These are phyloP conservation scores for Lactifluus piperatus DNA, from an alignment of 768 basidiomycete genomes.

Conservation along the genomic window DNA sequence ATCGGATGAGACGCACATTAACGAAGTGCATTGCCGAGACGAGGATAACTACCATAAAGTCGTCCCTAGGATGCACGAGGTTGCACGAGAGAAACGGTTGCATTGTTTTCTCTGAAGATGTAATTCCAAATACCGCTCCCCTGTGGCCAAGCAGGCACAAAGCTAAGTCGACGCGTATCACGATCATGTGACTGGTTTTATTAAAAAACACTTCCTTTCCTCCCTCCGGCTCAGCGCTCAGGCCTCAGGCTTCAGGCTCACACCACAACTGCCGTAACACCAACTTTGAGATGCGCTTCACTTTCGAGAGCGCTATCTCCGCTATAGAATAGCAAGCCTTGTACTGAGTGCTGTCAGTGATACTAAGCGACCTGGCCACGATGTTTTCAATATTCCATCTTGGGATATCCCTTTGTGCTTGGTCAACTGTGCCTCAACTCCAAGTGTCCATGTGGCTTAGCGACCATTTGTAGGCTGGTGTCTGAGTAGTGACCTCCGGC, in stretches of 20 bases:
- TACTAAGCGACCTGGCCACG: background rate
- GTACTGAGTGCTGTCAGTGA: background rate
- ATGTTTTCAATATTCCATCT: slow-evolving; percentile 13
- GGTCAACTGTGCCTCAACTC: background rate
- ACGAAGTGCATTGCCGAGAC: slow-evolving; percentile 6
- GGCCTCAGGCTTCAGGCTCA: no score
- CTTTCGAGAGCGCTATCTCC: background rate
- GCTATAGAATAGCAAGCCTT: background rate
- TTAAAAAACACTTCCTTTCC: background rate
- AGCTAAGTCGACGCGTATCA: no score
- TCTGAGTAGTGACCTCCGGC: background rate
- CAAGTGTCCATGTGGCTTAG: background rate
- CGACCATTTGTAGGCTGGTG: background rate
- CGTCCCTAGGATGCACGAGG: no score
- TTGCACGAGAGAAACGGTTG: no score
- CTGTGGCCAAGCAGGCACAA: no score
- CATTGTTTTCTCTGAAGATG: no score
- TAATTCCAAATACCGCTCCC: no score
- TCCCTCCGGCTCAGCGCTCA: background rate
- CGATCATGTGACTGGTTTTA: no score
- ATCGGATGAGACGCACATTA: slow-evolving; percentile 26
- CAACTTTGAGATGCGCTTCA: background rate
- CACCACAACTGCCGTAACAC: background rate
- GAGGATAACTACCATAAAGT: no score
- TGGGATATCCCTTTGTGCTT: slow-evolving; percentile 10